Base-by-base conservation (phyloP, 1,284 basidiomycete species). In the Leucoagaricus sp. region DNA sequence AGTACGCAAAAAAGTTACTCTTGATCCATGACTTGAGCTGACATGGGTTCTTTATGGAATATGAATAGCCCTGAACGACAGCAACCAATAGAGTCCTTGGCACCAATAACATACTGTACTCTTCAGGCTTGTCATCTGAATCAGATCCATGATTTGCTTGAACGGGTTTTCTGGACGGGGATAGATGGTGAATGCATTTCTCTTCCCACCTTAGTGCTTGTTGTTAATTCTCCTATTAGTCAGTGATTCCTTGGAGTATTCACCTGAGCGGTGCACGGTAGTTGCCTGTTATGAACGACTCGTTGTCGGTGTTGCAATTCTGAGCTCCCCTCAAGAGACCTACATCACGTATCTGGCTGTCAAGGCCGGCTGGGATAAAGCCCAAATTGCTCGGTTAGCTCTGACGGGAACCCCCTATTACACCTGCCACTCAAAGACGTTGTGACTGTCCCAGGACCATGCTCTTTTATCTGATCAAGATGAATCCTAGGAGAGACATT, bases 271-370 rank as follows among this genome's bases (percentile, higher is more conserved):
- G 45, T 88, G 83, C 53, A 91, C 89, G 0, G 75, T 92, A 28
- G 72, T 92, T 17, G 89, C 87, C 6, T 78, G 73, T 49, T 90
- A 91, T 71, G 86, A 84, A 55, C 76, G 77, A 51, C 73, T 91
- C 17, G 87, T 92, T 8, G 79, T 92, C 15, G 90, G 89, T 26
- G 68, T 81, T 12, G 88, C 86, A 0, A 81, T 91, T 55, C 70
- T 91, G 53, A 89, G 85, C 67, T 90, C 87, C n/a, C 89, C 89
- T 0, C 80, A 81, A 53, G 87, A 90, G 66, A 85, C 87, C 2
- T 91, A 92, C 63, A 88, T 92, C 55, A 91, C 88, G 4, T 92
- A 90, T 61, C 77, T 92, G 8, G 85, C 78, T 33, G 89, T 92
- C 40, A 83, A 80, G 61, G 76, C 84, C 10, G 88, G 90, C 2